These are phyloP conservation scores for Cercophora newfieldiana DNA, from an alignment of 495 filamentous ascomycete species.

Conservation along the genomic window DNA sequence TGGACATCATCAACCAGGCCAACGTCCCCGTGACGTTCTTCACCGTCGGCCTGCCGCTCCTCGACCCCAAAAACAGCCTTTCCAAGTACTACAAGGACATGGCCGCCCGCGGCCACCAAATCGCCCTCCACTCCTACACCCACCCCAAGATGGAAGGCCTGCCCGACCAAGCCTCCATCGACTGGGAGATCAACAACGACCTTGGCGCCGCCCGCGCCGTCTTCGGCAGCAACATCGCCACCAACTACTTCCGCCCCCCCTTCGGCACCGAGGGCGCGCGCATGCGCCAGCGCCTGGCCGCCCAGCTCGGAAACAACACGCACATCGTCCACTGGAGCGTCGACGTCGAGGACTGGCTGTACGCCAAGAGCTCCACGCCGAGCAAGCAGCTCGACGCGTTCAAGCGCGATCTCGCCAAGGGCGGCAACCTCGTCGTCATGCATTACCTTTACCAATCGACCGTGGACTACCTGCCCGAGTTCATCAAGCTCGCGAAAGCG, in stretches of 20 bases:
- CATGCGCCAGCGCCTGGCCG: conserved; percentile 63
- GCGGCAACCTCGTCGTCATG: conserved; percentile 75
- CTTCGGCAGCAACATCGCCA: conserved; percentile 39
- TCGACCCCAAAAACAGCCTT: conserved; percentile 60
- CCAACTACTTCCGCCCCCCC: conserved; percentile 71
- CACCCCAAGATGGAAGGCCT: conserved; percentile 75
- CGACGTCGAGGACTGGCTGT: conserved; percentile 79
- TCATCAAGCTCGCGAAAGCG: conserved; percentile 67
- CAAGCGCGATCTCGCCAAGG: conserved; percentile 61
- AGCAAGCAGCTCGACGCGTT: conserved; percentile 77
- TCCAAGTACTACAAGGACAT: conserved; percentile 67
- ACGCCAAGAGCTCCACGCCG: conserved; percentile 64
- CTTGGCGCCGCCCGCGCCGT: conserved; percentile 55
- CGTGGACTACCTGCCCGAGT: conserved; percentile 64
- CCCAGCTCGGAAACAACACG: conserved; percentile 47
- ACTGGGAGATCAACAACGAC: conserved; percentile 68
- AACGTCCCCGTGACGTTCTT: conserved; percentile 74
- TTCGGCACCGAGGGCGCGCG: conserved; percentile 75
- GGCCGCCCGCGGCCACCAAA: conserved; percentile 66
- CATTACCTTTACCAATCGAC: conserved; percentile 72
- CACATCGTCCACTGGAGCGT: conserved; percentile 73
- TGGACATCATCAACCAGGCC: conserved; percentile 63
- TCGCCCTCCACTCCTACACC: conserved; percentile 72
- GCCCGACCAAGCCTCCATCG: conserved; percentile 56
- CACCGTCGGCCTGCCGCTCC: conserved; percentile 66